Conservation (phyloP, 371 early-diverging fungal species). For the Mortierella sp. region DNA sequence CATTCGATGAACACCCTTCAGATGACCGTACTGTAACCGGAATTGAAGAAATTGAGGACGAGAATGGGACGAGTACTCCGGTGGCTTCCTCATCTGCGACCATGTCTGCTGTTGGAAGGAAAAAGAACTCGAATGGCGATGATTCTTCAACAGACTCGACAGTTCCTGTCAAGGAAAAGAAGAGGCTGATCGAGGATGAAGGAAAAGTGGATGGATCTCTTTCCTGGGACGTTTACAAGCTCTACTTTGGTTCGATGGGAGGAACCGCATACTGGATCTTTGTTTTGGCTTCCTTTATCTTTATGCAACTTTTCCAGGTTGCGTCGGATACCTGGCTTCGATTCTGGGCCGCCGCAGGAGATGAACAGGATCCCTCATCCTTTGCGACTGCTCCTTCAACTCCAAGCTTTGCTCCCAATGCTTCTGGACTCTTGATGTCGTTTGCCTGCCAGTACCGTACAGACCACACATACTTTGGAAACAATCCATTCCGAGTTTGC, state of each 20-base stretch:
- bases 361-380: slow-evolving; percentile 1
- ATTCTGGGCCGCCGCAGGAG: slow-evolving; percentile 60
- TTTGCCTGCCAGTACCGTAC: slow-evolving; percentile 50
- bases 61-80: slow-evolving; percentile 22
- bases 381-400: slow-evolving; percentile 23
- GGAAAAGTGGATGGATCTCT: slow-evolving; percentile 72
- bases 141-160: slow-evolving; percentile 43
- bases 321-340: slow-evolving; percentile 73
- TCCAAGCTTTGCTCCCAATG: slow-evolving; percentile 28
- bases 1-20: slow-evolving; percentile 19
- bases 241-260: slow-evolving; percentile 73
- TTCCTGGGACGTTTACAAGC: slow-evolving; percentile 63
- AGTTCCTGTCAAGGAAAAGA: slow-evolving; percentile 41
- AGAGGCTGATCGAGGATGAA: slow-evolving; percentile 71
- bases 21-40: slow-evolving; percentile 40
- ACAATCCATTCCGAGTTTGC: slow-evolving; percentile 40
- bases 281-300: slow-evolving; percentile 57
- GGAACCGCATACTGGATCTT: slow-evolving; percentile 62
- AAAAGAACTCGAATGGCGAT: slow-evolving; percentile 24
- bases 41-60: slow-evolving; percentile 41
- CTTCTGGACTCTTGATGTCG: slow-evolving; percentile 40
- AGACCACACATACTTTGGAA: slow-evolving; percentile 44
- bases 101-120: slow-evolving; percentile 38
- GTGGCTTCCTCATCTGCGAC: slow-evolving; percentile 24
- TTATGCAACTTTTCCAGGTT: slow-evolving; percentile 61